Evolutionary conservation across 208 protist genomes (phyloP).

Genomic region (Herpetomonas tarakana): DNA sequence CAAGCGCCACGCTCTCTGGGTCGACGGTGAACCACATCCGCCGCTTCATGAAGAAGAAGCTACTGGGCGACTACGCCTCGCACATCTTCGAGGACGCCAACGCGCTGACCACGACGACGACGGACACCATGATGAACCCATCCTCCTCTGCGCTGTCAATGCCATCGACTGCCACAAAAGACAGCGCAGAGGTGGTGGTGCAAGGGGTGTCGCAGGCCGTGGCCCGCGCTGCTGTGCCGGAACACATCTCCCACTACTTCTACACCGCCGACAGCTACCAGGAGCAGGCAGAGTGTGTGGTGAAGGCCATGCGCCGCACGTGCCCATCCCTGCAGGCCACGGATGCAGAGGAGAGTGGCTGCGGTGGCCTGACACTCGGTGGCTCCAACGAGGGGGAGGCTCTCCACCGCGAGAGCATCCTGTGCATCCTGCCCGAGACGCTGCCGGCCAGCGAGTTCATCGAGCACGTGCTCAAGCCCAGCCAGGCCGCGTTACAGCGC

Average conservation of each 20-base stretch:
- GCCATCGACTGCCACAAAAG: conserved; percentile 10
- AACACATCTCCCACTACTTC: conserved; percentile 68
- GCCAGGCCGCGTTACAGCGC: conserved; percentile 19
- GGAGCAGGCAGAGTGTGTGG: conserved; percentile 71
- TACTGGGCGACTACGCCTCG: conserved; percentile 61
- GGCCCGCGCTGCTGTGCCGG: conserved; percentile 57
- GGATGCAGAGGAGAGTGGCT: not conserved
- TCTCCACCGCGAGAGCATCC: conserved; percentile 22
- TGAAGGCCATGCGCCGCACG: conserved; percentile 25
- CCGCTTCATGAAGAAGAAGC: conserved; percentile 86
- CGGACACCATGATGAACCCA: not conserved
- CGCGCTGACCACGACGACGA: not conserved
- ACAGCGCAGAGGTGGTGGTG: too few relatives aligned
- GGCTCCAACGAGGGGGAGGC: not conserved
- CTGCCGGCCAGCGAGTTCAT: conserved; percentile 43
- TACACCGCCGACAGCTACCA: conserved; percentile 74
- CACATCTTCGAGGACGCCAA: conserved; percentile 64
- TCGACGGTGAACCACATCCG: conserved; percentile 87
- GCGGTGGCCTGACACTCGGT: not conserved
- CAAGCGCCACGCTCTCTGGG: conserved; percentile 79
- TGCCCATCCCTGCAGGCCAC: not conserved
- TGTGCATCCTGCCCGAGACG: conserved; percentile 68
- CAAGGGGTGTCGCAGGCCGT: conserved; percentile 28
- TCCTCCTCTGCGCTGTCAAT: conserved; percentile 12
- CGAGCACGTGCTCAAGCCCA: conserved; percentile 47